phyloP scores from a whole-genome alignment of 2,329 filamentous ascomycete genomes.

The Penicillium nordicum region DNA sequence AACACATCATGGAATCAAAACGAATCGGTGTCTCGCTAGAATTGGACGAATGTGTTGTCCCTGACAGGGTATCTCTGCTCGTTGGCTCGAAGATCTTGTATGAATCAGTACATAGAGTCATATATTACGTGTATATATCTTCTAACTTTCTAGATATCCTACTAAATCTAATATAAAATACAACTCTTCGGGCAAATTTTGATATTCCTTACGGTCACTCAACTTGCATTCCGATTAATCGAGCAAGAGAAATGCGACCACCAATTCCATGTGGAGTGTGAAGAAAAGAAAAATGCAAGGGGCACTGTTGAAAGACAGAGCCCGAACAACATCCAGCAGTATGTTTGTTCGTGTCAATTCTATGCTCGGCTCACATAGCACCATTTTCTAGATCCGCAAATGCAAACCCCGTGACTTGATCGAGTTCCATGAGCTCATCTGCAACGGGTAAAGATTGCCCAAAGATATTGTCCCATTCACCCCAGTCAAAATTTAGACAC shows the following conservation, averaged over 20 bases:
- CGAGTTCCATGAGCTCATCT: constrained; percentile 44
- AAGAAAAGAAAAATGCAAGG: not conserved
- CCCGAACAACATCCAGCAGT: not conserved
- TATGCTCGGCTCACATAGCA: not conserved
- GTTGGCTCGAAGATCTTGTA: too few relatives aligned
- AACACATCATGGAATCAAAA: not conserved
- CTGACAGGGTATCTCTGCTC: not conserved
- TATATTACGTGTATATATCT: not conserved
- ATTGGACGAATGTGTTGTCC: not conserved
- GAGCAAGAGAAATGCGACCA: not conserved
- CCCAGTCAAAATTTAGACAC: constrained; percentile 48
- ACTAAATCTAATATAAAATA: too few relatives aligned
- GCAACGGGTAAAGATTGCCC: constrained; percentile 46
- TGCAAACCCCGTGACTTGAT: constrained; percentile 35
- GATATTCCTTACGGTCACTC: too few relatives aligned
- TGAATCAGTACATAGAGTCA: not conserved
- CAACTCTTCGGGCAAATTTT: too few relatives aligned
- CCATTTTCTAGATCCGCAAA: not conserved
- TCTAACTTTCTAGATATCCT: not conserved
- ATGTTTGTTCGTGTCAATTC: not conserved
- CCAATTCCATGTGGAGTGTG: not conserved
- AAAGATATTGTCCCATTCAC: constrained; percentile 49
- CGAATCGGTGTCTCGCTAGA: not conserved
- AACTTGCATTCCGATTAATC: not conserved
- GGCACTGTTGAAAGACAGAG: too few relatives aligned